A percentile compares a stretch with the other conserved stretches of the same genome.
Evolutionary conservation across 2,329 filamentous ascomycete species (phyloP).

Genomic region (Monosporascus sp.): DNA sequence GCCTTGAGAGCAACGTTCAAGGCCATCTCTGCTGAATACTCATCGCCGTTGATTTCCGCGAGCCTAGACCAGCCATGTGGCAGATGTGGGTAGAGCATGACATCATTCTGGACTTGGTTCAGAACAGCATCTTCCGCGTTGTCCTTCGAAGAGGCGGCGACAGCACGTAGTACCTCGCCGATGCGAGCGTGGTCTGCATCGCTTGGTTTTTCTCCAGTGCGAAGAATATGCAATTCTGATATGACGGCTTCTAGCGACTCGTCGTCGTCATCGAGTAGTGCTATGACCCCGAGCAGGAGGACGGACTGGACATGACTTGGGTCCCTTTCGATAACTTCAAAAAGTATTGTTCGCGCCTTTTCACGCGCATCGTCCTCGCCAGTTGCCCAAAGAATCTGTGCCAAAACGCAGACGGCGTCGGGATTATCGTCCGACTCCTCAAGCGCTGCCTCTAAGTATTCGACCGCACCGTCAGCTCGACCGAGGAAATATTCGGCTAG

Average conservation of each 20-base stretch:
- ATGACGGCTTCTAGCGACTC: conserved; percentile 77
- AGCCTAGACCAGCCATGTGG: conserved; percentile 78
- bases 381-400: conserved; percentile 90
- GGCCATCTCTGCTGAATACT: conserved; percentile 67
- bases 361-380: conserved; percentile 68
- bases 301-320: conserved; percentile 75
- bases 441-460: conserved; percentile 75
- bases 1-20: conserved; percentile 70
- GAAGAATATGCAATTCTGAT: conserved; percentile 68
- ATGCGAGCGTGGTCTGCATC: conserved; percentile 62
- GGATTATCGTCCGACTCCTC: conserved; percentile 70
- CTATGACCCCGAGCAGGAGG: conserved; percentile 76
- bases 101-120: conserved; percentile 64
- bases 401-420: conserved; percentile 80
- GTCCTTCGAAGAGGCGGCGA: conserved; percentile 54
- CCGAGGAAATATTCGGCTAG: conserved; percentile 71
- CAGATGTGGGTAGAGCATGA: conserved; percentile 76
- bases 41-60: conserved; percentile 50
- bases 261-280: conserved; percentile 70
- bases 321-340: conserved; percentile 69
- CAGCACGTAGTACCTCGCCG: conserved; percentile 68
- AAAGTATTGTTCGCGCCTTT: conserved; percentile 72
- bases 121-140: conserved; percentile 45
- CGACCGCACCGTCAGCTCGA: conserved; percentile 63
- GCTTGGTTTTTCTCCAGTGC: conserved; percentile 60